Evolutionary conservation across 306 rosid genomes (phyloP).

Genomic region (Vigna hirtella): DNA sequence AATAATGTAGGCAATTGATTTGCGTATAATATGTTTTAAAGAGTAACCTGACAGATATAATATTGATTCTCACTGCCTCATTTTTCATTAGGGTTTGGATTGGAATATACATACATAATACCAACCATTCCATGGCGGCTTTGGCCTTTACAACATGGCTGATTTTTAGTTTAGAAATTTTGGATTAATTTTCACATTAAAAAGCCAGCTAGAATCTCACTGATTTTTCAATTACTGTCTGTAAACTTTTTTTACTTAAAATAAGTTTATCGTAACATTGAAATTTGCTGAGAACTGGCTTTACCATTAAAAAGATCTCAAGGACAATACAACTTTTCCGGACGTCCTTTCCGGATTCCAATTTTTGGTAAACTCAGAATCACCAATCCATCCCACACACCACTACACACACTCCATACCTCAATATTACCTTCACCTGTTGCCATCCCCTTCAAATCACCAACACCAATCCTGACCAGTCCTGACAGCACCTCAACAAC

Average conservation of each 20-base stretch:
- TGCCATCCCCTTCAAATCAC: no score
- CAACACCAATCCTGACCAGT: no score
- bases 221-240: not conserved
- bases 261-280: not conserved
- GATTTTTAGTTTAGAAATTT: not conserved
- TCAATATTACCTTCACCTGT: no score
- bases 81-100: not conserved
- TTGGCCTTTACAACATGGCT: not conserved
- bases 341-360: no score
- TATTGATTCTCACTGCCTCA: not conserved
- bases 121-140: not conserved
- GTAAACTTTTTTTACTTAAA: no score
- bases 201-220: not conserved
- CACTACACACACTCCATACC: no score
- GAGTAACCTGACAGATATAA: not conserved
- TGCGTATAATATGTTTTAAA: not conserved
- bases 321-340: no score
- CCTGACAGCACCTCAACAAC: no score
- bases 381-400: no score
- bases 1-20: constrained; percentile 11
- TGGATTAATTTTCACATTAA: not conserved
- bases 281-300: not conserved
- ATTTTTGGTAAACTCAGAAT: no score
- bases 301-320: not conserved
- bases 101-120: not conserved